Base-by-base conservation (phyloP, 305 asterid species). In the Striga hermonthica region DNA sequence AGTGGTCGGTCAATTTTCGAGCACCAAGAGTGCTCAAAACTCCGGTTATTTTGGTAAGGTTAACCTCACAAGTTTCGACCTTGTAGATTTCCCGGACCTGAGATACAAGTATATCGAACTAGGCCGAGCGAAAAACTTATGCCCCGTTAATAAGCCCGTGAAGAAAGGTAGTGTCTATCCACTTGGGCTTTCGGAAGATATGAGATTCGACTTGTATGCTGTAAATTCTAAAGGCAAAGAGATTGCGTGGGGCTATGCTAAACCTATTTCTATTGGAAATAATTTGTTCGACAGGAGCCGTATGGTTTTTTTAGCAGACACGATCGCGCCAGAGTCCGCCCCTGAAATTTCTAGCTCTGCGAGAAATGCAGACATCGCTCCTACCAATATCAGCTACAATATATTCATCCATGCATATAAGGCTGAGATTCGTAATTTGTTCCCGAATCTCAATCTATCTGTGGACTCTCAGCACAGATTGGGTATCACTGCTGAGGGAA, bases 401-500 rank as follows among this genome's bases (percentile, higher is more conserved):
- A 57, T 87, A 41, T 62, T 43, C 60, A 65, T 89, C 60, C 3
- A 6, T 13, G 68, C 70, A 11, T 8, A 5, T 9, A 3, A 8
- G 5, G 1, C n/a, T 0, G 53, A 28, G 9, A 37, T 44, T 22
- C 11, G 9, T 6, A 6, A 35, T 40, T 12, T 47, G 62, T 40
- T 65, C 52, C 65, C 65, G 16, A 43, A 28, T 37, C 35, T 77
- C 4, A 72, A 68, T 31, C 34, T 34, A 50, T 75, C 80, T 3
- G 12, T 39, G 22, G 31, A 50, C 52, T 41, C 7, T 45, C 36
- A 11, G 0, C 54, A 41, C 57, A 48, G 3, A 3, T 16, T 81
- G 31, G 74, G 59, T 66, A 75, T 86, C 62, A 45, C 70, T n/a
- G 93, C 93, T 4, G 95, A 89, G 79, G 96, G 95, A 45, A 22